Base-by-base conservation (phyloP, 2,329 filamentous ascomycete species). In the Colletotrichum costaricense region DNA sequence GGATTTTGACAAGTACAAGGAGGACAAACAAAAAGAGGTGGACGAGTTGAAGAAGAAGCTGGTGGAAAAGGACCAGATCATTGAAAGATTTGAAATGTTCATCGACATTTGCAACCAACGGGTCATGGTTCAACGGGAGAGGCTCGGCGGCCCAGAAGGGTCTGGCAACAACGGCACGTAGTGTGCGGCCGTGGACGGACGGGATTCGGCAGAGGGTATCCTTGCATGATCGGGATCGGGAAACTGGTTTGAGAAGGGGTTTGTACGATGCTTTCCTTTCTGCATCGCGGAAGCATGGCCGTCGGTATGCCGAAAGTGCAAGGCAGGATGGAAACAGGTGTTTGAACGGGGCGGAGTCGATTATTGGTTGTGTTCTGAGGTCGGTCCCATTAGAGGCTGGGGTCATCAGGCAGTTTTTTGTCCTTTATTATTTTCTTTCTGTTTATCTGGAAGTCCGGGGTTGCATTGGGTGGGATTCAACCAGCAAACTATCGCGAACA, bases 81-180 rank as follows among this genome's bases (percentile, higher is more conserved):
- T 93, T 68, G 81, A 87, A 74, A 90, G 88, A 78, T 93, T 92
- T 76, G 90, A 93, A 81, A 91, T 91, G 87, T 93, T 93, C 67
- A 92, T 93, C 77, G 91, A 93, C 80, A 91, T 93, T 67, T 92
- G 90, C 79, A 93, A 93, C 77, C 86, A 91, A 79, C 84, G 91
- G 63, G 90, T 92, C 74, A 92, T 92, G 85, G 84, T 91, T 66
- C 89, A 91, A 79, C 84, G 90, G 63, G 88, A 90, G 77, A 85
- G 88, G 74, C 82, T 92, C 16, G 74, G 73, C 4, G 74, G 72
- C 7, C 49, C 65, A 4, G 74, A 75, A 22, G 73, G 73, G 5
- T 56, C 71, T 14, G 58, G 49, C 24, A 67, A 58, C 46, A 60
- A 46, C 46, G 64, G 69, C 28, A 63, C 55, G 16, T 73, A 33